Evolutionary conservation across 2,329 filamentous ascomycete species (phyloP), one percentile per base, ranked within the genome.

Genomic region (Apiospora koreana): DNA sequence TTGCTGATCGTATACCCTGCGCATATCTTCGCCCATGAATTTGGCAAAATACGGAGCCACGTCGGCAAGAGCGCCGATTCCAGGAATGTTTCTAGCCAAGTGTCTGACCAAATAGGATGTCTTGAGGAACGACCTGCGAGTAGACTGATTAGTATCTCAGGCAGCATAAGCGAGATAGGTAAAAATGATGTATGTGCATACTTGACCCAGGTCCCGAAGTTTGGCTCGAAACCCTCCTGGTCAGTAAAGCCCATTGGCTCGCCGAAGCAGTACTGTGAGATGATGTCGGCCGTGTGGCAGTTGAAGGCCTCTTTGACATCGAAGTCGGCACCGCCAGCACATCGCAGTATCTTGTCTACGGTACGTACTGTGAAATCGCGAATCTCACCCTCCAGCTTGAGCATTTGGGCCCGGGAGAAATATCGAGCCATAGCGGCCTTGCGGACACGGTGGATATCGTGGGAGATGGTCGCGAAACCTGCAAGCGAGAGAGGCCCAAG

Each of bases 391-490:
- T 81, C 79, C n/a, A 81, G 76, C 76, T 73, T 73, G 2, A 74
- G 64, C 54, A 80, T 76, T 71, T 77, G 76, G 35, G 65, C 62
- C 28, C 75, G 75, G 0, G 78, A 80, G 70, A 81, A 80, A 74
- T 79, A 80, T 48, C 75, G 76, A 68, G 72, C 73, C 42, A 80
- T 42, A 21, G 35, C 62, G 9, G 35, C 41, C 35, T 16, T 65
- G 35, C 67, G 67, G 28, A 68, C 41, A 9, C 67, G 67, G 48
- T 68, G 67, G 21, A 68, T n/a, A 10, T 68, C 67, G 41, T 68
- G 67, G 28, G 67, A 58, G 14, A 68, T 38, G 14, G 67, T 68
- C 3, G 67, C n/a, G n/a, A 68, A 68, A 8, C 31, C 48, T 8
- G 67, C 38, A 3, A 23, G 21, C 12, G 21, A 23, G 4, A 65